phyloP scores from a whole-genome alignment of 495 filamentous ascomycete genomes.

The Penicillium diatomitis region DNA sequence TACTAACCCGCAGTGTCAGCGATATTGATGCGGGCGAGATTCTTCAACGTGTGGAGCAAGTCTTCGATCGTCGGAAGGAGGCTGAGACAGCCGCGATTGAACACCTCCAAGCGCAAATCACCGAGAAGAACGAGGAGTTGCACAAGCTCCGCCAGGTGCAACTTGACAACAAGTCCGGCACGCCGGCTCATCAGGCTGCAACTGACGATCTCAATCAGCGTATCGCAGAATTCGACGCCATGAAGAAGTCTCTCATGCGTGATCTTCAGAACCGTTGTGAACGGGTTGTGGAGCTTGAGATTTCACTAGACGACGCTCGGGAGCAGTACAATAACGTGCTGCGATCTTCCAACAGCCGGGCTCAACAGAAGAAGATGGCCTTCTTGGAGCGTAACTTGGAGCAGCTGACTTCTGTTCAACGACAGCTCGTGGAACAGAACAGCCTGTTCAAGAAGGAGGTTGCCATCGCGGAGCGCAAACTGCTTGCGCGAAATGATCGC shows the following conservation, averaged over 20 bases:
- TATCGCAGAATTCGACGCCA: slow-evolving; percentile 94
- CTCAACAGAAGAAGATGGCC: slow-evolving; percentile 99
- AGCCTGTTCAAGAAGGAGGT: slow-evolving; percentile 96
- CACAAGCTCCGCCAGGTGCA: slow-evolving; percentile 61
- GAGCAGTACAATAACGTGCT: slow-evolving; percentile 99
- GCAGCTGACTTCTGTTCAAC: slow-evolving; percentile 92
- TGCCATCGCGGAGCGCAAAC: slow-evolving; percentile 93
- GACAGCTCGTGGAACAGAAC: slow-evolving; percentile 97
- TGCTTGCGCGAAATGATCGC: slow-evolving; percentile 92
- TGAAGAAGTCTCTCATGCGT: slow-evolving; percentile 99
- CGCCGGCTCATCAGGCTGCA: slow-evolving; percentile 55
- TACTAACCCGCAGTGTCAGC: slow-evolving; percentile 70
- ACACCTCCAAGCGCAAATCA: slow-evolving; percentile 63
- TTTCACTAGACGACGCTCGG: slow-evolving; percentile 88
- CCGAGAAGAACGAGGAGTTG: slow-evolving; percentile 66
- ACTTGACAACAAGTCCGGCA: slow-evolving; percentile 62
- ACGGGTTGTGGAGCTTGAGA: slow-evolving; percentile 94
- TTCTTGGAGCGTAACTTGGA: slow-evolving; percentile 98
- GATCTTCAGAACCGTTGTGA: slow-evolving; percentile 98
- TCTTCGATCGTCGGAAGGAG: slow-evolving; percentile 64
- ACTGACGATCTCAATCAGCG: slow-evolving; percentile 96
- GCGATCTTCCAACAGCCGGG: slow-evolving; percentile 88
- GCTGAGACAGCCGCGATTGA: slow-evolving; percentile 58
- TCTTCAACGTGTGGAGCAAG: slow-evolving; percentile 65
- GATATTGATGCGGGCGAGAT: slow-evolving; percentile 76